A percentile compares a stretch with the other conserved stretches of the same genome.
These are phyloP conservation scores for Daldinia decipiens DNA, from an alignment of 495 filamentous ascomycete genomes.

Conservation along the genomic window DNA sequence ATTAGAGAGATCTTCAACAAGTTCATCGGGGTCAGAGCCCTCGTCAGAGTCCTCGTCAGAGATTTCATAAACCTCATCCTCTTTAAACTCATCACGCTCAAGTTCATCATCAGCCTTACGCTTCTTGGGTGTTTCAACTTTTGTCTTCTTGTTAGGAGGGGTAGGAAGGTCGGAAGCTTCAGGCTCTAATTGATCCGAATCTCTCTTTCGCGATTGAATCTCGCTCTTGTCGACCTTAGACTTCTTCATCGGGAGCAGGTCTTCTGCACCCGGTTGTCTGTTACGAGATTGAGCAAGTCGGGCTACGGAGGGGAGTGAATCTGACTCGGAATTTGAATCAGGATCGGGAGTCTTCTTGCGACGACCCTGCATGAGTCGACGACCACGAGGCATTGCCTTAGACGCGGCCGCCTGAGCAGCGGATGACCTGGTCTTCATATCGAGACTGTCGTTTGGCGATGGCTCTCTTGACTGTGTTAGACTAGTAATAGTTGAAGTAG, in stretches of 20 bases:
- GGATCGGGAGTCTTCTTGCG: conserved; percentile 58
- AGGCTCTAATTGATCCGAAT: background rate
- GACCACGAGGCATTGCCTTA: conserved; percentile 47
- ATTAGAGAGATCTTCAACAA: conserved; percentile 54
- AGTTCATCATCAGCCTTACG: conserved; percentile 30
- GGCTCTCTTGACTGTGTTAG: conserved; percentile 28
- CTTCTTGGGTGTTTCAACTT: conserved; percentile 19
- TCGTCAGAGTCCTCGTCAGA: conserved; percentile 40
- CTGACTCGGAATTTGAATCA: conserved; percentile 26
- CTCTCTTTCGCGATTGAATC: conserved; percentile 11
- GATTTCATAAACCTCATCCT: conserved; percentile 46
- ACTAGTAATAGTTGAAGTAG: conserved; percentile 39
- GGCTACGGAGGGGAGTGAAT: background rate
- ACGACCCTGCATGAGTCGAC: conserved; percentile 69
- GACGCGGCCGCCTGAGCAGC: conserved; percentile 20
- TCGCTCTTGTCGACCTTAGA: background rate
- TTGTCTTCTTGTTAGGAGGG: conserved; percentile 23
- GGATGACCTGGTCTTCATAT: background rate
- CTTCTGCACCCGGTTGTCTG: conserved; percentile 3
- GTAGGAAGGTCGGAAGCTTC: background rate
- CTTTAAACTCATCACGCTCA: conserved; percentile 7
- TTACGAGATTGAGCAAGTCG: background rate
- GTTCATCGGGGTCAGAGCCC: conserved; percentile 20
- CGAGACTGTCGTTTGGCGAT: conserved; percentile 15
- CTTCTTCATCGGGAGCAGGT: background rate